Percentiles rank a stretch among this genome's conserved stretches.
Evolutionary conservation across 208 protist species (phyloP).

Genomic region (Leishmania tropica): DNA sequence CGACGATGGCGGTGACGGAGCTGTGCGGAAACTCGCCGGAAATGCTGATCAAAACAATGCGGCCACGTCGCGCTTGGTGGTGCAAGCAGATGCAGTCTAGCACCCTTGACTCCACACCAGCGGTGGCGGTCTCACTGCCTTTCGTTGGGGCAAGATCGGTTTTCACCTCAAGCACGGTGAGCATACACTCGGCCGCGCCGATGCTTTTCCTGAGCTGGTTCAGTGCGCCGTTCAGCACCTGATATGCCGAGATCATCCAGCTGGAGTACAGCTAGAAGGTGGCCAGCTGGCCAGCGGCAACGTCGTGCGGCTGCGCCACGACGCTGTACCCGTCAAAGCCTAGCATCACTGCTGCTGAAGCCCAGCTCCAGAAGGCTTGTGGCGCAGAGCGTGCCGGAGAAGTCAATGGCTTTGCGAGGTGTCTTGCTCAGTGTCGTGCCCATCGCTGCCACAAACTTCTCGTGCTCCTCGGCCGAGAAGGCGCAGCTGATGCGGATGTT

Average conservation of each 20-base stretch:
- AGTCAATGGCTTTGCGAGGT: slow-evolving; percentile 41
- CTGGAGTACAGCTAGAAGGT: slow-evolving; percentile 61
- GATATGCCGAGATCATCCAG: slow-evolving; percentile 53
- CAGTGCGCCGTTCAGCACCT: slow-evolving; percentile 44
- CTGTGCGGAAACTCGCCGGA: slow-evolving; percentile 29
- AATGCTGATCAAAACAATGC: slow-evolving; percentile 26
- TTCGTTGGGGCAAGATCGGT: slow-evolving; percentile 31
- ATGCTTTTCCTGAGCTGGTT: slow-evolving; percentile 49
- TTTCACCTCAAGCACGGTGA: slow-evolving; percentile 48
- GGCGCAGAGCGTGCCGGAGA: slow-evolving; percentile 34
- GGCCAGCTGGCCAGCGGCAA: slow-evolving; percentile 55
- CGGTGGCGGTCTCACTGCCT: slow-evolving; percentile 32
- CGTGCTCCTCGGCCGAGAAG: slow-evolving; percentile 57
- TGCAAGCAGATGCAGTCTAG: slow-evolving; percentile 50
- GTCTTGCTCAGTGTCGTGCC: slow-evolving; percentile 42
- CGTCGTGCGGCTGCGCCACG: slow-evolving; percentile 37
- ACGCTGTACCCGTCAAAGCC: slow-evolving; percentile 61
- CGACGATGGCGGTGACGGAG: slow-evolving; percentile 63
- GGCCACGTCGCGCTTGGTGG: slow-evolving; percentile 30
- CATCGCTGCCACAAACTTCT: slow-evolving; percentile 48
- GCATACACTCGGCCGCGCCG: slow-evolving; percentile 53
- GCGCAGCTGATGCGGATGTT: slow-evolving; percentile 69
- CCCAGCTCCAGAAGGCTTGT: slow-evolving; percentile 51
- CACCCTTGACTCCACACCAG: slow-evolving; percentile 36
- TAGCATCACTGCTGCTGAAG: slow-evolving; percentile 36